Percentiles rank a stretch among this genome's conserved stretches.
phyloP scores from a whole-genome alignment of 148 eudicot genomes.

The Cornus controversa region DNA sequence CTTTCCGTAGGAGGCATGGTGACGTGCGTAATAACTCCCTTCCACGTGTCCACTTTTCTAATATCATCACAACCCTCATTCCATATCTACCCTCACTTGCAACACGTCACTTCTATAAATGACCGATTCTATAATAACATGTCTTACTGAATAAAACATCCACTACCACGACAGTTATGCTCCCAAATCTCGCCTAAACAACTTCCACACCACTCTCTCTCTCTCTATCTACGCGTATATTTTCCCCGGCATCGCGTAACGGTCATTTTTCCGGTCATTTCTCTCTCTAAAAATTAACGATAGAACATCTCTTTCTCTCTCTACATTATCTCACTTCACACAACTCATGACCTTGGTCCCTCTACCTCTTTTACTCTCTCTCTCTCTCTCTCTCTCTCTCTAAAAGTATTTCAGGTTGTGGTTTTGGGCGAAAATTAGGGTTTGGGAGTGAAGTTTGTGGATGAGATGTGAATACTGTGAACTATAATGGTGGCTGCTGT shows the following conservation, averaged over 20 bases:
- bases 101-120: neutral
- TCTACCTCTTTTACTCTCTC: neutral
- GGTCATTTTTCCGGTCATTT: constrained; percentile 25
- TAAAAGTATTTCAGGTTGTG: neutral
- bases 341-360: neutral
- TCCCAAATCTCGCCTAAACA: constrained; percentile 13
- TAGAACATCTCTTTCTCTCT: neutral
- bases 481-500: constrained; percentile 48
- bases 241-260: constrained; percentile 25
- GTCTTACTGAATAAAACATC: neutral
- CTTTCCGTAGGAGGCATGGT: neutral
- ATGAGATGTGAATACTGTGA: constrained; percentile 9
- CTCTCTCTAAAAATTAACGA: neutral
- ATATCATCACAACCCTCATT: too few species aligned
- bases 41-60: neutral
- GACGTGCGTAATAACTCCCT: constrained; percentile 4
- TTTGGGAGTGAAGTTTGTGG: constrained; percentile 8
- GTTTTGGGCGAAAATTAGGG: constrained; percentile 18
- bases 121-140: neutral
- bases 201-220: constrained; percentile 10
- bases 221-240: constrained; percentile 1
- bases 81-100: neutral
- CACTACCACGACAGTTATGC: constrained; percentile 32
- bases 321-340: constrained; percentile 5
- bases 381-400: neutral